phyloP scores from a whole-genome alignment of 2,329 filamentous ascomycete genomes.

The Fusarium sp. region DNA sequence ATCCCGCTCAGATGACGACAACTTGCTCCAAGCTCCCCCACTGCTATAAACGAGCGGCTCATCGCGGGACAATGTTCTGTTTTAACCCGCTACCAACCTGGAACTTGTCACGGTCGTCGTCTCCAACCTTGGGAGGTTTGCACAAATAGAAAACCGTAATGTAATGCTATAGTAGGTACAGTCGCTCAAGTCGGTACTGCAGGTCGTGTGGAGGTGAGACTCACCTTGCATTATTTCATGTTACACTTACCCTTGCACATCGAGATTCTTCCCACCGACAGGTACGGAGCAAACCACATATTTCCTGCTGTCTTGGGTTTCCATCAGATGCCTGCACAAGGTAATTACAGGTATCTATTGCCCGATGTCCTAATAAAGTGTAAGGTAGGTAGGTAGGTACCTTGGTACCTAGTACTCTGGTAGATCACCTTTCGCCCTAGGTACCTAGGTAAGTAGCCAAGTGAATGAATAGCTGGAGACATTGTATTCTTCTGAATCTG shows the following conservation, averaged over 20 bases:
- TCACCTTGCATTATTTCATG: not conserved
- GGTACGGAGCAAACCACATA: not conserved
- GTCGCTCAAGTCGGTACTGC: not conserved
- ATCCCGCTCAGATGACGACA: slow-evolving; percentile 31
- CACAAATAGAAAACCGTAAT: not conserved
- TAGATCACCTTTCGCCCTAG: not conserved
- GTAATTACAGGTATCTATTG: not conserved
- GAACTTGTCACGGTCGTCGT: not conserved
- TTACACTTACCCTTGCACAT: slow-evolving; percentile 3
- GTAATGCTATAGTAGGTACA: not conserved
- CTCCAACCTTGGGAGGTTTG: not conserved
- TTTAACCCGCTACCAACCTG: not conserved
- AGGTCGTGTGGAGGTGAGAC: not conserved
- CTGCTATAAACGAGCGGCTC: slow-evolving; percentile 20
- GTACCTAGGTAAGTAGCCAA: not conserved
- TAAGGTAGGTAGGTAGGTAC: no score
- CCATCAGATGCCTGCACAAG: not conserved
- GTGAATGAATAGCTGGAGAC: not conserved
- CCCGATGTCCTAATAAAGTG: not conserved
- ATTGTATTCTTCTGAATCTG: not conserved
- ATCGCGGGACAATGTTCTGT: not conserved
- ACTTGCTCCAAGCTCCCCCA: slow-evolving; percentile 16
- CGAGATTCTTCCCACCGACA: slow-evolving; percentile 7
- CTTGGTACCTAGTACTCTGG: not conserved
- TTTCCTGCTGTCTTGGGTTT: not conserved